Conservation (phyloP, 2,329 filamentous ascomycete genomes). For the Conoideocrella luteorostrata region DNA sequence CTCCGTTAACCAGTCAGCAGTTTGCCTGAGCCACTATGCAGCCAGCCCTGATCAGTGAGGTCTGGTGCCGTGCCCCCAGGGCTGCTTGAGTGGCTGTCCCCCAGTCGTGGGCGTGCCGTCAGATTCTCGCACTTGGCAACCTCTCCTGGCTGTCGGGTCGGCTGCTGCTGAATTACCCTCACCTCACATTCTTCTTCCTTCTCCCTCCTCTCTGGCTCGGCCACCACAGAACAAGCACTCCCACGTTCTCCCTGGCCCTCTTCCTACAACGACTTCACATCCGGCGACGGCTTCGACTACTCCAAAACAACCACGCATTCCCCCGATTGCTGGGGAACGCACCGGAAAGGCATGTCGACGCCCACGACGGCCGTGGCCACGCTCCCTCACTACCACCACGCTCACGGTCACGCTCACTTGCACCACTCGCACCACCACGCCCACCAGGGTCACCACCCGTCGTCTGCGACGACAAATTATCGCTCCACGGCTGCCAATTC, state of each 20-base stretch:
- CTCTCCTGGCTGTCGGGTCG: too few species aligned
- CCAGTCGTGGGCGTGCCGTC: too few species aligned
- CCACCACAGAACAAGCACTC: neutral
- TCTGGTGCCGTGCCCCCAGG: too few species aligned
- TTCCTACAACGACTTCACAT: neutral
- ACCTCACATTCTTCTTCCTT: neutral
- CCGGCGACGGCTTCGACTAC: neutral
- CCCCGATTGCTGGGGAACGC: slow-evolving; percentile 6
- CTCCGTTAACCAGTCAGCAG: too few species aligned
- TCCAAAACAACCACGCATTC: neutral
- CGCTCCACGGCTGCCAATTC: slow-evolving; percentile 21
- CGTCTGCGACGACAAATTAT: slow-evolving; percentile 15
- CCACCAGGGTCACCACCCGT: slow-evolving; percentile 14
- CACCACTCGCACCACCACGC: slow-evolving; percentile 7
- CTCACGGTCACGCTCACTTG: slow-evolving; percentile 11
- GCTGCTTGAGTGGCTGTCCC: too few species aligned
- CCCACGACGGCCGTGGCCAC: slow-evolving; percentile 71
- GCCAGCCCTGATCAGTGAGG: too few species aligned
- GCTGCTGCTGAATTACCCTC: too few species aligned
- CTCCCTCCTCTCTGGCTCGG: neutral
- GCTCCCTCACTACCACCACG: slow-evolving; percentile 59
- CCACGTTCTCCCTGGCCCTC: neutral
- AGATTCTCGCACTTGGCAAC: too few species aligned
- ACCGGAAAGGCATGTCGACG: slow-evolving; percentile 59
- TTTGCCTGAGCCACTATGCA: too few species aligned